Percentiles rank a stretch among this genome's conserved stretches.
phyloP scores from a whole-genome alignment of 805 yeast genomes.

The Kluyveromyces aestuarii region DNA sequence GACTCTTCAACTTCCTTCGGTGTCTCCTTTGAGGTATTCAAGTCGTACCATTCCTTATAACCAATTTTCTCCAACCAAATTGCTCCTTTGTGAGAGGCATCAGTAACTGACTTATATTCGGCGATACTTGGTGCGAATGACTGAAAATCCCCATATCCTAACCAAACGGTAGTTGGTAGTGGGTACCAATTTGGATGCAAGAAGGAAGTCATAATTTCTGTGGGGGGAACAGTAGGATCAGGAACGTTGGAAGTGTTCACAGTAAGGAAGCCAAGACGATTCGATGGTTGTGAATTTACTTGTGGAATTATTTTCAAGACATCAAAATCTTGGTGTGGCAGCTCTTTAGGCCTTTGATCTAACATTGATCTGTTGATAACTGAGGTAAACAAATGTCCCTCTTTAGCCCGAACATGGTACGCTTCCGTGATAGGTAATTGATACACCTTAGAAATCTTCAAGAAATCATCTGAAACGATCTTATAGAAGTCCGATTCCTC shows the following conservation, averaged over 20 bases:
- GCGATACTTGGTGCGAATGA: slow-evolving; percentile 62
- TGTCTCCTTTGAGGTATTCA: slow-evolving; percentile 2
- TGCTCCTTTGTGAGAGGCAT: slow-evolving; percentile 41
- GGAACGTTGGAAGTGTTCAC: slow-evolving; percentile 38
- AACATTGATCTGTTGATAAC: slow-evolving; percentile 56
- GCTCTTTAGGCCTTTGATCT: slow-evolving; percentile 62
- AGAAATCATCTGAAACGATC: slow-evolving; percentile 47
- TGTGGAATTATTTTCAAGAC: slow-evolving; percentile 61
- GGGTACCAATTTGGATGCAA: slow-evolving; percentile 58
- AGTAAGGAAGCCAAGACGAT: slow-evolving; percentile 38
- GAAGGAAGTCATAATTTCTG: slow-evolving; percentile 45
- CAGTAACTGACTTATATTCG: slow-evolving; percentile 46
- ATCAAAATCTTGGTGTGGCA: slow-evolving; percentile 55
- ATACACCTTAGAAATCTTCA: slow-evolving; percentile 46
- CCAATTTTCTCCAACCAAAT: slow-evolving; percentile 50
- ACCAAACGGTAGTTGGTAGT: slow-evolving; percentile 59
- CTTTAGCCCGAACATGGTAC: slow-evolving; percentile 48
- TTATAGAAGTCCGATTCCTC: slow-evolving; percentile 28
- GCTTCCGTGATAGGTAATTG: slow-evolving; percentile 55
- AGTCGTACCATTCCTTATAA: slow-evolving; percentile 27
- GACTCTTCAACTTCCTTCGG: slow-evolving; percentile 8
- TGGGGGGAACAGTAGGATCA: slow-evolving; percentile 41
- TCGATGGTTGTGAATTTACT: slow-evolving; percentile 29
- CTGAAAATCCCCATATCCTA: slow-evolving; percentile 39
- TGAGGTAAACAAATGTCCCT: slow-evolving; percentile 74